Conservation (phyloP, 305 asterid species). For the Fraxinus latifolia region DNA sequence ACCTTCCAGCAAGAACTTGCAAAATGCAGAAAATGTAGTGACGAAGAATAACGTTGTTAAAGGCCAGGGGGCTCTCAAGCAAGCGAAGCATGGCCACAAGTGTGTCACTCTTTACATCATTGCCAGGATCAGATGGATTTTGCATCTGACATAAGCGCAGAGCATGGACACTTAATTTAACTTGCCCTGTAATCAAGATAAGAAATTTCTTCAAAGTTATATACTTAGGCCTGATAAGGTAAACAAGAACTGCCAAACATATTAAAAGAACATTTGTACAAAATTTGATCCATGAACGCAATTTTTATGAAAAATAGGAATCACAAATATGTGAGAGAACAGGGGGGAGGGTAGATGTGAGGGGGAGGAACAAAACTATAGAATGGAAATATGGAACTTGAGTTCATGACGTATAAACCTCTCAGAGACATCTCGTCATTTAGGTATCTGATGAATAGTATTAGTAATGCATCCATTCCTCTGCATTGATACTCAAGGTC, state of each 20-base stretch:
- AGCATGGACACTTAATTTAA: conserved; percentile 75
- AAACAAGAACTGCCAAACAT: conserved; percentile 12
- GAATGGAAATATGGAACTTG: not conserved
- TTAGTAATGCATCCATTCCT: conserved; percentile 79
- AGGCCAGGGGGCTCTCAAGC: conserved; percentile 90
- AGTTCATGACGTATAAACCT: conserved; percentile 48
- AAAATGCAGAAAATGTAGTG: conserved; percentile 91
- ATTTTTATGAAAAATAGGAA: not conserved
- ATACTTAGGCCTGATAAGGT: not conserved
- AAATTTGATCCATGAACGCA: not conserved
- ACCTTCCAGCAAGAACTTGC: conserved; percentile 96
- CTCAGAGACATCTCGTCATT: conserved; percentile 69
- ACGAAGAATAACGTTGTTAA: conserved; percentile 79
- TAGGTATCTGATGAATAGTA: conserved; percentile 66
- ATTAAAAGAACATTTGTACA: not conserved
- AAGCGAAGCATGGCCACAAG: conserved; percentile 78
- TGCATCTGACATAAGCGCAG: conserved; percentile 83
- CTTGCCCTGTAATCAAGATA: conserved; percentile 63
- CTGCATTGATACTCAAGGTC: conserved; percentile 82
- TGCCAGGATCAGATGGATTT: conserved; percentile 45
- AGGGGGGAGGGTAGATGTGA: not conserved
- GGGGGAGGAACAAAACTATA: not conserved
- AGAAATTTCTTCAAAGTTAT: conserved; percentile 27
- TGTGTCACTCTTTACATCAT: conserved; percentile 68
- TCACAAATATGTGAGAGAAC: not conserved